Percentiles rank a stretch among this genome's conserved stretches.
phyloP scores from a whole-genome alignment of 1,284 basidiomycete genomes.

The Cystobasidium sp. region DNA sequence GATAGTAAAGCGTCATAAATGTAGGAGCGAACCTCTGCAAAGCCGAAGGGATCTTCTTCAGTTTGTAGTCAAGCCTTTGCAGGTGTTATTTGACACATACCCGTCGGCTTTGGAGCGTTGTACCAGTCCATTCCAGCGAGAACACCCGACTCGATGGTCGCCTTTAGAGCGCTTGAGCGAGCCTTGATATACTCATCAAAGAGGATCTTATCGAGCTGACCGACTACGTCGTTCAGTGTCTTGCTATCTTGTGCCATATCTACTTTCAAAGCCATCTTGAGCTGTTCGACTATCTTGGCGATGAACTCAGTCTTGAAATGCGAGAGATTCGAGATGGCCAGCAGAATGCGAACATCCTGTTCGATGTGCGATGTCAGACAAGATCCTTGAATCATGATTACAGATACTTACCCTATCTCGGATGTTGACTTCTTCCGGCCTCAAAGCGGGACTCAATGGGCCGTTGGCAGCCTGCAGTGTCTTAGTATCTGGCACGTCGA shows the following conservation, averaged over 20 bases:
- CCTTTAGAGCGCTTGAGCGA: slow-evolving; percentile 70
- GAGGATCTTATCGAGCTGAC: slow-evolving; percentile 80
- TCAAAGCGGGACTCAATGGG: slow-evolving; percentile 48
- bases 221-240: slow-evolving; percentile 76
- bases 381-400: background rate
- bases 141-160: slow-evolving; percentile 77
- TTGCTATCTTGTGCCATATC: slow-evolving; percentile 78
- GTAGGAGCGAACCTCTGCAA: slow-evolving; percentile 85
- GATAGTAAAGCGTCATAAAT: slow-evolving; percentile 87
- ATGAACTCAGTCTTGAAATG: slow-evolving; percentile 73
- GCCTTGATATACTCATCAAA: slow-evolving; percentile 85
- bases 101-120: slow-evolving; percentile 81
- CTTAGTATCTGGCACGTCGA: slow-evolving; percentile 5
- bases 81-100: slow-evolving; percentile 60
- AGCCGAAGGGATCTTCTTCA: slow-evolving; percentile 6
- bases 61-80: background rate
- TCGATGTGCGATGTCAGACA: slow-evolving; percentile 1
- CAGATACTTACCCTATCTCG: slow-evolving; percentile 51
- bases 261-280: slow-evolving; percentile 76
- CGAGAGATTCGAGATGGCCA: slow-evolving; percentile 87
- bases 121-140: slow-evolving; percentile 87
- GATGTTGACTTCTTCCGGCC: slow-evolving; percentile 54
- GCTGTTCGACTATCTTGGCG: slow-evolving; percentile 77
- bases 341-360: slow-evolving; percentile 82
- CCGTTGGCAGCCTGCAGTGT: slow-evolving; percentile 44